Base-by-base conservation (phyloP, 1,284 basidiomycete genomes). In the Cryptococcus amylolentus region DNA sequence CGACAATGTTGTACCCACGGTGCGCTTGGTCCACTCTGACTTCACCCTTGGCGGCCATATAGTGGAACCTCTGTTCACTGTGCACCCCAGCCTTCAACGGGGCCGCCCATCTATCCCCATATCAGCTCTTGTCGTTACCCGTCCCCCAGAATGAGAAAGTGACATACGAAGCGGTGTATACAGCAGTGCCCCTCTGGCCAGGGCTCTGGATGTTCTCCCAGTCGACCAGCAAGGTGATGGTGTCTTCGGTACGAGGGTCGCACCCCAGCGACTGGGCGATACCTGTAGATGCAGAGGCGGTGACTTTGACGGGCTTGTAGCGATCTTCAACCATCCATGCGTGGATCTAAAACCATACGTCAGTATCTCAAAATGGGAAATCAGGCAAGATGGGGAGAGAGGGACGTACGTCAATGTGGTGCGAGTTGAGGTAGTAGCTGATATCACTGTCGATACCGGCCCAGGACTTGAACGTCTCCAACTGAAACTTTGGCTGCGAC, bases 401-500 rank as follows among this genome's bases (percentile, higher is more conserved):
- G 31, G 31, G 31, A 14, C 72, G 71, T 44, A 78, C 68, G 50
- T 77, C 77, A 56, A 94, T 88, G 77, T 95, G 91, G 76, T 94
- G 92, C 35, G 89, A 92, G 61, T 91, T 94, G 63, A 95, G 85
- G 76, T 96, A 95, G 78, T 94, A 95, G 62, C 69, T 69, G 61
- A 93, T 93, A 68, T 94, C 91, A 27, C 88, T 90, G 72, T 94
- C 91, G 75, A 87, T 89, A 23, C 92, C 92, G 8, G 91, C 92
- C 92, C 92, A 95, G 18, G 88, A 88, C 60, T 87, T 86, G 84
- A 94, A 95, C 0, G 91, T 94, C 77, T 91, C 89, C 28, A 96
- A 82, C 78, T 96, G 92, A 70, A 84, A 87, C 80, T 96, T 96
- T 48, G 92, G 92, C 75, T 95, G 92, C 68, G 88, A 91, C 92